Conservation (phyloP, 441 rosid species). For the Aleurites moluccanus region DNA sequence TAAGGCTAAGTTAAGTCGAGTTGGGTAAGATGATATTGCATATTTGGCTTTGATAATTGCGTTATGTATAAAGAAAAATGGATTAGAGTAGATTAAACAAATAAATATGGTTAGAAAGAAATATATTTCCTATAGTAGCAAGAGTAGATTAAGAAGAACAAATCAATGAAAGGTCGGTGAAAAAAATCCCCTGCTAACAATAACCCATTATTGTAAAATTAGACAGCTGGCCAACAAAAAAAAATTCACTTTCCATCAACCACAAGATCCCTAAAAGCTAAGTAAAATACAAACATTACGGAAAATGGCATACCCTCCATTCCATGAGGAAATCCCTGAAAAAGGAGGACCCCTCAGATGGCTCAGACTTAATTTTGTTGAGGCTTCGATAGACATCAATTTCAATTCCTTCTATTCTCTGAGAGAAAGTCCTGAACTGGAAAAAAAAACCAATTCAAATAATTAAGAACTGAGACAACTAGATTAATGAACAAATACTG, state of each 20-base stretch:
- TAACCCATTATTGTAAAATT: neutral
- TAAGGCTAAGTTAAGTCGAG: too few relatives aligned
- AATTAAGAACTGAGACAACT: neutral
- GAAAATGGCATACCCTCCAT: constrained; percentile 71
- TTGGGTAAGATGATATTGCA: too few relatives aligned
- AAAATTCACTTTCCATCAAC: constrained; percentile 11
- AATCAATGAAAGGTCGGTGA: neutral
- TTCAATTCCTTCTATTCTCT: constrained; percentile 74
- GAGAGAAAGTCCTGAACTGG: constrained; percentile 76
- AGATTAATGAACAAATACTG: constrained; percentile 12
- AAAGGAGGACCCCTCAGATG: constrained; percentile 80
- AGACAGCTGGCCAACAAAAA: neutral
- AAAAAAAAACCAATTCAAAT: constrained; percentile 14
- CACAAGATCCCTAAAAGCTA: neutral
- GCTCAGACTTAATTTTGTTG: constrained; percentile 62
- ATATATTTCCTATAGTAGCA: neutral
- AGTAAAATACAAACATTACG: neutral
- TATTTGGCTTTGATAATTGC: too few relatives aligned
- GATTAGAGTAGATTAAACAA: too few relatives aligned
- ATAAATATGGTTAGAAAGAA: too few relatives aligned
- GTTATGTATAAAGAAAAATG: too few relatives aligned
- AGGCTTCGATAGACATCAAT: constrained; percentile 70
- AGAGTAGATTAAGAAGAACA: neutral
- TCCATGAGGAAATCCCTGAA: constrained; percentile 77
- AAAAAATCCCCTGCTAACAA: neutral